Conservation (phyloP, 2,329 filamentous ascomycete species). For the Fonsecaea nubica region DNA sequence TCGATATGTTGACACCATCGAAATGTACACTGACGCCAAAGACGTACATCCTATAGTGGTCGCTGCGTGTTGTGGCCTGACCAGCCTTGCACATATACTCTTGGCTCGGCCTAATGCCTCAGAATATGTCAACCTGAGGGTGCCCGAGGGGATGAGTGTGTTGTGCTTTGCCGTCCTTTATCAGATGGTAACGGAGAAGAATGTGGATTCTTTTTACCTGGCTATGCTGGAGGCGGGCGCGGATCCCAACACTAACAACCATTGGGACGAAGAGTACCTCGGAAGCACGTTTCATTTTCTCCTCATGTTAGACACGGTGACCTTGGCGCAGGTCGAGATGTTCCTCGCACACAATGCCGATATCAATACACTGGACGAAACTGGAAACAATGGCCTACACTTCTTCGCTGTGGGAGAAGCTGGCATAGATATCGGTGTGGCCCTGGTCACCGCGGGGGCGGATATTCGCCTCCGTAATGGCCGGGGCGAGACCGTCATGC, state of each 20-base stretch:
- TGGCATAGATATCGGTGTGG: not conserved
- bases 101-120: not conserved
- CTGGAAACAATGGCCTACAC: not conserved
- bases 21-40: not conserved
- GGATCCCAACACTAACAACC: not conserved
- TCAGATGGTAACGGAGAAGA: not conserved
- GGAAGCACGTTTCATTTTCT: not conserved
- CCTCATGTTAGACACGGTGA: not conserved
- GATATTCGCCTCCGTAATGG: not conserved
- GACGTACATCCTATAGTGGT: not conserved
- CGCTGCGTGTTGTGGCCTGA: conserved; percentile 1
- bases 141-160: not conserved
- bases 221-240: not conserved
- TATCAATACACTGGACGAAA: not conserved
- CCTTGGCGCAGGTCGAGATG: not conserved
- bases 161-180: not conserved
- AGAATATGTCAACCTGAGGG: not conserved
- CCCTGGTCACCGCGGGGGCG: not conserved
- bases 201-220: not conserved
- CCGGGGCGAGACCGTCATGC: not conserved
- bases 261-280: not conserved
- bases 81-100: not conserved
- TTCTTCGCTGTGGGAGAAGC: not conserved
- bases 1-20: not conserved
- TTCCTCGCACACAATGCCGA: not conserved